phyloP scores from a whole-genome alignment of 805 yeast genomes.

The Wickerhamiella azyma region DNA sequence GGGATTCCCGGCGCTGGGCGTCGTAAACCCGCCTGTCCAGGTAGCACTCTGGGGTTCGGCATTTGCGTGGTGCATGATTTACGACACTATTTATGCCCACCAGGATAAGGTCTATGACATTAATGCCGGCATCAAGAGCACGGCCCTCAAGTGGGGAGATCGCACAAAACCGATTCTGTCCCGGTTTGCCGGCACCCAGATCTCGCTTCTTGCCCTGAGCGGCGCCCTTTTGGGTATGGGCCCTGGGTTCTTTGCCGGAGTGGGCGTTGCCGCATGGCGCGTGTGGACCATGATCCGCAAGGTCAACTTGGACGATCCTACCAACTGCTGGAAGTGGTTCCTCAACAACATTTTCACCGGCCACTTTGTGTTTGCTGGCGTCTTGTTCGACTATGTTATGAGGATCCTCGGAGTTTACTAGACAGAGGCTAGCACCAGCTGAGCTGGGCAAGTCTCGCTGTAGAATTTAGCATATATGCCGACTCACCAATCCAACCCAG shows the following conservation, averaged over 20 bases:
- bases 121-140: constrained; percentile 83
- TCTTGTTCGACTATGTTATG: constrained; percentile 27
- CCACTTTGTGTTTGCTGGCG: constrained; percentile 25
- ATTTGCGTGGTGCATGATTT: constrained; percentile 85
- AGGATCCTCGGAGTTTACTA: constrained; percentile 9
- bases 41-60: constrained; percentile 63
- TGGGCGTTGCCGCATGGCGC: constrained; percentile 55
- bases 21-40: constrained; percentile 65
- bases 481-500: too few species aligned
- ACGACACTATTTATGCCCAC: constrained; percentile 94
- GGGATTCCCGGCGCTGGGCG: constrained; percentile 94
- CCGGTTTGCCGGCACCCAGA: constrained; percentile 53
- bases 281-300: constrained; percentile 51
- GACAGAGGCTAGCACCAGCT: background rate
- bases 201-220: constrained; percentile 46
- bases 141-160: constrained; percentile 90
- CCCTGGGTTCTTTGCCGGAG: constrained; percentile 61
- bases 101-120: constrained; percentile 87
- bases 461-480: too few species aligned
- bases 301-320: constrained; percentile 70
- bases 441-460: too few species aligned
- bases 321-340: constrained; percentile 72
- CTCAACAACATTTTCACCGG: constrained; percentile 59
- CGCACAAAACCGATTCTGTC: constrained; percentile 57
- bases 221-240: constrained; percentile 74